Base-by-base conservation (phyloP, 805 yeast genomes). In the Starmera pachycereana region DNA sequence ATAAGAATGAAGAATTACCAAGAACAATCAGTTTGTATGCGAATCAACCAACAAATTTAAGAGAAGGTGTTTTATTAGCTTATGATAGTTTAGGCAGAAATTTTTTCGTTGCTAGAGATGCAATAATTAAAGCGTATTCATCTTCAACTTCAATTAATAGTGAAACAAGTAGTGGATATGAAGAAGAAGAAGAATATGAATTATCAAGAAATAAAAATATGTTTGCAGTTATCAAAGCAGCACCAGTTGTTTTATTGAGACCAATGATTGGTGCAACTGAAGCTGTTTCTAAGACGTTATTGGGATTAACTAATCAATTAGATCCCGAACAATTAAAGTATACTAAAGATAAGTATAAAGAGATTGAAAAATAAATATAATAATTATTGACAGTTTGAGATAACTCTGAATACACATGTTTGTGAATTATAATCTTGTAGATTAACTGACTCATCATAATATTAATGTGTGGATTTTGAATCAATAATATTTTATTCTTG, bases 241-340 rank as follows among this genome's bases (percentile, higher is more conserved):
- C 95, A 1, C 97, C 97, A 0, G 75, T 86, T 12, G 79, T 86
- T 14, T 59, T 89, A 12, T 69, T 89, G 2, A 60, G 96, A 34
- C 96, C 97, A 2, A 71, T 87, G 45, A 87, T 89, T 50, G 97
- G 97, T 2, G 87, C 95, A 0, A 83, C 96, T 0, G 96, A 87
- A 56, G 95, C 95, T 0, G 69, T 89, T 7, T 81, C 90, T 6
- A 83, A 78, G 52, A 72, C 95, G 1, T 65, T 89, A 38, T 71
- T 86, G 63, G 97, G 97, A 1, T 69, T 89, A 8, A 78, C 87
- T 33, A 88, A 87, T 54, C 82, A 81, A 45, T 61, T 89, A 29
- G 90, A 86, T 54, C 81, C 88, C 2, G 67, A 68, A 18, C 76
- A 78, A 44, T 67, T 73, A 39, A 56, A 62, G 33, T 76, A 74